Evolutionary conservation across 2,329 filamentous ascomycete species (phyloP).

Genomic region (Trichoderma sp.): DNA sequence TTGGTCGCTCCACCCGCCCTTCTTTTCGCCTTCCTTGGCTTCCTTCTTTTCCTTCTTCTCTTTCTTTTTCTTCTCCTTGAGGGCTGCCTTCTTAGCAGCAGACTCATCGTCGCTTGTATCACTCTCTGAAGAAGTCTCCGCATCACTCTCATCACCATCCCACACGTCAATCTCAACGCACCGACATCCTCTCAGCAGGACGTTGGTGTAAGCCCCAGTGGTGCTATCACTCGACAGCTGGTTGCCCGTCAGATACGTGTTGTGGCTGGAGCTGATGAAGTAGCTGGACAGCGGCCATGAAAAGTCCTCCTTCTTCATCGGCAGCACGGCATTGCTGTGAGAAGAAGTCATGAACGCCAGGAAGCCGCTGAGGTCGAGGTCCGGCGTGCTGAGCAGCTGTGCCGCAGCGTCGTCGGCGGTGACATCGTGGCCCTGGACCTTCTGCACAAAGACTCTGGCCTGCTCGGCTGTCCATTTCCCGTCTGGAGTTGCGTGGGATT

Average conservation of each 20-base stretch:
- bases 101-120: constrained; percentile 51
- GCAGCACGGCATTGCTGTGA: constrained; percentile 43
- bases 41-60: constrained; percentile 45
- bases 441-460: constrained; percentile 45
- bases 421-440: constrained; percentile 45
- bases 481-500: constrained; percentile 41
- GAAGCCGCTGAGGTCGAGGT: constrained; percentile 50
- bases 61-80: constrained; percentile 35
- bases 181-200: constrained; percentile 78
- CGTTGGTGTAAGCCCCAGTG: constrained; percentile 81
- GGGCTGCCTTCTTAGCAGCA: background rate
- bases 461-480: constrained; percentile 48
- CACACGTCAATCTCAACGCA: constrained; percentile 96
- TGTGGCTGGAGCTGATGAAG: constrained; percentile 92
- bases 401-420: constrained; percentile 30
- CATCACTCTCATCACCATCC: constrained; percentile 79
- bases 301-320: constrained; percentile 50
- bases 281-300: constrained; percentile 84
- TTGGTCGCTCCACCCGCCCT: constrained; percentile 55
- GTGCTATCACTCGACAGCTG: constrained; percentile 86
- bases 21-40: constrained; percentile 44
- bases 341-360: constrained; percentile 56
- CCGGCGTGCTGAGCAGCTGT: constrained; percentile 30
- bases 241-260: constrained; percentile 87
- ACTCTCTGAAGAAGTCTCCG: constrained; percentile 55